A percentile compares a stretch with the other conserved stretches of the same genome.
Conservation (phyloP, 108 stramenopile species). For the Cyclotella baltica region DNA sequence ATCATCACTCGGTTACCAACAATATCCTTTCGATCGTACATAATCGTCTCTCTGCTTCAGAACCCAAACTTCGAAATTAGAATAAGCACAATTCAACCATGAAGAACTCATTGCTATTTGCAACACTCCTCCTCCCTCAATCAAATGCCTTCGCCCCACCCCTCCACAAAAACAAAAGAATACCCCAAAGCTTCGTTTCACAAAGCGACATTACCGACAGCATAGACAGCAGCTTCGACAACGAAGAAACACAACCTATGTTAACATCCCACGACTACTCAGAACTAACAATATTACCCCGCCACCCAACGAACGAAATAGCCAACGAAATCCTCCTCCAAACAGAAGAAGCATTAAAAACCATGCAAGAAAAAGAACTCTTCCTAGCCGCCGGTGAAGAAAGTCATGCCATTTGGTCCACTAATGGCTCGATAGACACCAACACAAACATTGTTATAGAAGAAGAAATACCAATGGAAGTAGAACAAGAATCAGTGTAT, state of each 20-base stretch:
- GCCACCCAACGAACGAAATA: slow-evolving; percentile 58
- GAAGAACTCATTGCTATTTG: background rate
- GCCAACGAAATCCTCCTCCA: slow-evolving; percentile 65
- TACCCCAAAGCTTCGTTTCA: background rate
- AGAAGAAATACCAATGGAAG: slow-evolving; percentile 13
- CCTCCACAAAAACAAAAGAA: background rate
- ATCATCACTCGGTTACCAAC: too few relatives aligned
- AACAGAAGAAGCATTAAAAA: slow-evolving; percentile 64
- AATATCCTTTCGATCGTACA: too few relatives aligned
- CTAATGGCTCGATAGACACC: background rate
- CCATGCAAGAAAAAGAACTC: slow-evolving; percentile 60
- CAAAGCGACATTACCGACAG: background rate
- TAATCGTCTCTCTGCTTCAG: too few relatives aligned
- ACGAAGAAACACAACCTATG: background rate
- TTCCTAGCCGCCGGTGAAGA: slow-evolving; percentile 34
- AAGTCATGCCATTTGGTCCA: background rate
- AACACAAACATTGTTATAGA: background rate
- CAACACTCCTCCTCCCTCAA: background rate
- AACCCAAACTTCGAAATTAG: too few relatives aligned
- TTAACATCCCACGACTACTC: slow-evolving; percentile 5
- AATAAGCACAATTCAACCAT: background rate
- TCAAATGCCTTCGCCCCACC: background rate
- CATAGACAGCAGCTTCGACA: background rate
- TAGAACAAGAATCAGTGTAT: slow-evolving; percentile 69
- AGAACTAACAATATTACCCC: slow-evolving; percentile 53